Base-by-base conservation (phyloP, 2,329 filamentous ascomycete genomes). In the Davidsoniella australis region DNA sequence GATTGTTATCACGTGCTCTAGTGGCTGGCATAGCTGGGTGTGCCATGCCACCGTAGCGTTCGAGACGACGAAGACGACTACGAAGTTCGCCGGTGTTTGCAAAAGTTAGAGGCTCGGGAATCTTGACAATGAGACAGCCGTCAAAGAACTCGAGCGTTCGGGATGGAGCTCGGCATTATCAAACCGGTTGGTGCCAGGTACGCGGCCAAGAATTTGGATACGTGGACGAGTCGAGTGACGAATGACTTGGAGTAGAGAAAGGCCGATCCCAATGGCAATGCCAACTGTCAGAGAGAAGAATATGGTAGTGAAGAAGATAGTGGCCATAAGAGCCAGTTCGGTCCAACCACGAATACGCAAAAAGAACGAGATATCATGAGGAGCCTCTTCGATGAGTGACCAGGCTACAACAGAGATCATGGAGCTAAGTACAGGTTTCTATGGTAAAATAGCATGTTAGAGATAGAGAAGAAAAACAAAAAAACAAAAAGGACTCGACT, bases 361-460 rank as follows among this genome's bases (percentile, higher is more conserved):
- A 68, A 96, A 98, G 70, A 96, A 98, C 45, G 73, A 70, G 54
- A 98, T 78, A 62, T 98, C 91, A 58, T 91, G 82, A 0, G 91
- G 91, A 10, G 85, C 86, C 69, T 98, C 91, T 67, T 98, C 91
- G 53, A 96, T 84, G 5, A 98, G 73, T 17, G 87, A 91, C 68
- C 82, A 94, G 17, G 91, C 91, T 23, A 98, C 89, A 2, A 95
- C 89, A 12, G 84, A 88, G 53, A 98, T 94, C 78, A 96, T 91
- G 16, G 89, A 76, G 16, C 81, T 94, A 17, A 98, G 73, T 1
- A 96, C 87, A 4, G 85, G 85, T 82, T 94, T 95, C 81, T 91
- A 57, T 18, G 14, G 23, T 6, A 20, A 12, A 14, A 40, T 29
- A 29, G 6, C 44, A 8, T n/a, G 29, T 16, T 1, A 40, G 8